Evolutionary conservation across 495 filamentous ascomycete species (phyloP).

Genomic region (Venustampulla echinocandica): DNA sequence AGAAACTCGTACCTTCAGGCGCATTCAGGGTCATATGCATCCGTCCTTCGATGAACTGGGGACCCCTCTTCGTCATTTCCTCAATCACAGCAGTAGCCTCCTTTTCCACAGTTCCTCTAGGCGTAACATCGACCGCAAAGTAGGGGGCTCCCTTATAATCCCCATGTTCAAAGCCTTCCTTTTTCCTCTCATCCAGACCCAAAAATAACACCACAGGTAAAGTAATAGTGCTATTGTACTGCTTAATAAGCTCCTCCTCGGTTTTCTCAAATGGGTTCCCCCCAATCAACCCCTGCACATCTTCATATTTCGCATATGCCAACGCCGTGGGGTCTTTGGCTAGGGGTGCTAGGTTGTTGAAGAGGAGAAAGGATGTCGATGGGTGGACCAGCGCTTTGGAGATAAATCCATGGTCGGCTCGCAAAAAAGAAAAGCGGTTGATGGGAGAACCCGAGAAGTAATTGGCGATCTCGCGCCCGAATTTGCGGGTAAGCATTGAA

Average conservation of each 20-base stretch:
- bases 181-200: conserved; percentile 64
- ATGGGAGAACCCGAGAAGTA: conserved; percentile 77
- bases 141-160: conserved; percentile 67
- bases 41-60: conserved; percentile 51
- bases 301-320: conserved; percentile 51
- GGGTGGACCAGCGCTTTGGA: conserved; percentile 65
- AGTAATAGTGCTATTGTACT: conserved; percentile 61
- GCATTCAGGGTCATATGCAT: conserved; percentile 41
- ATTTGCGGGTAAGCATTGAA: conserved; percentile 78
- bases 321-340: conserved; percentile 47
- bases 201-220: conserved; percentile 72
- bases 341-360: conserved; percentile 73
- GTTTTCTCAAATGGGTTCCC: conserved; percentile 57
- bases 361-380: conserved; percentile 60
- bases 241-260: conserved; percentile 63
- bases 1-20: conserved; percentile 45
- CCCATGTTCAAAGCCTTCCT: conserved; percentile 31
- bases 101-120: conserved; percentile 46
- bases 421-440: conserved; percentile 72
- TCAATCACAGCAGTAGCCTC: conserved; percentile 30
- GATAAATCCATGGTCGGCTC: conserved; percentile 70
- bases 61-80: conserved; percentile 47
- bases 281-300: conserved; percentile 62
- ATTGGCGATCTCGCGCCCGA: conserved; percentile 85
- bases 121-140: conserved; percentile 86